Conservation (phyloP, 2,329 filamentous ascomycete species). For the Cladosporium oxysporum region DNA sequence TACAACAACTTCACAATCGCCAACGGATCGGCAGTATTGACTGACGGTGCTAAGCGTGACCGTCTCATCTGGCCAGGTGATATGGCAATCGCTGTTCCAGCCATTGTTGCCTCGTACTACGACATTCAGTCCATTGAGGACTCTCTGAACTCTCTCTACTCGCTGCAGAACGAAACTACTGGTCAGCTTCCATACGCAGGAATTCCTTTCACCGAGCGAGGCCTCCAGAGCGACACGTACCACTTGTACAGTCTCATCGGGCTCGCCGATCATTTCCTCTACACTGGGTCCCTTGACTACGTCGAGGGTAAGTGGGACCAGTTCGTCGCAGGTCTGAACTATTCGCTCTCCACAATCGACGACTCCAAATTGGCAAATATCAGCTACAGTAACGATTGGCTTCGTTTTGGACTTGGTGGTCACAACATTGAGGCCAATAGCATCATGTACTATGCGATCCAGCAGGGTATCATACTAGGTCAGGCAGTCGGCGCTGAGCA, state of each 20-base stretch:
- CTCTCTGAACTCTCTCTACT: slow-evolving; percentile 34
- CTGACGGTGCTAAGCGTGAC: slow-evolving; percentile 45
- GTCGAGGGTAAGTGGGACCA: slow-evolving; percentile 45
- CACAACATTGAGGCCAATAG: slow-evolving; percentile 51
- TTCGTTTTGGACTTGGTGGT: slow-evolving; percentile 52
- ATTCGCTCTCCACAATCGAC: slow-evolving; percentile 31
- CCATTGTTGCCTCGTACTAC: slow-evolving; percentile 52
- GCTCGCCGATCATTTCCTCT: slow-evolving; percentile 46
- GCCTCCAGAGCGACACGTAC: slow-evolving; percentile 52
- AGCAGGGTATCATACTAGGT: slow-evolving; percentile 55
- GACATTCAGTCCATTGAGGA: slow-evolving; percentile 40
- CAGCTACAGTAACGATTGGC: slow-evolving; percentile 48
- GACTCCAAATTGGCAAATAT: slow-evolving; percentile 47
- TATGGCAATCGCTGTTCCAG: slow-evolving; percentile 53
- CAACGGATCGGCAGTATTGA: slow-evolving; percentile 38
- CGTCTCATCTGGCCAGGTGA: slow-evolving; percentile 49
- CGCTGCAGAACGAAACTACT: slow-evolving; percentile 29
- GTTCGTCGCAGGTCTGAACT: slow-evolving; percentile 47
- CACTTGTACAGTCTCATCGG: slow-evolving; percentile 54
- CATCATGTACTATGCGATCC: slow-evolving; percentile 53
- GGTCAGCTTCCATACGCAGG: slow-evolving; percentile 35
- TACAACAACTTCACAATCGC: slow-evolving; percentile 40
- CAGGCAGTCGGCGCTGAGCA: slow-evolving; percentile 48
- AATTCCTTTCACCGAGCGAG: slow-evolving; percentile 28
- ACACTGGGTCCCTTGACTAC: slow-evolving; percentile 44